phyloP scores from a whole-genome alignment of 2,329 filamentous ascomycete species.

The Gaeumannomyces sp. region DNA sequence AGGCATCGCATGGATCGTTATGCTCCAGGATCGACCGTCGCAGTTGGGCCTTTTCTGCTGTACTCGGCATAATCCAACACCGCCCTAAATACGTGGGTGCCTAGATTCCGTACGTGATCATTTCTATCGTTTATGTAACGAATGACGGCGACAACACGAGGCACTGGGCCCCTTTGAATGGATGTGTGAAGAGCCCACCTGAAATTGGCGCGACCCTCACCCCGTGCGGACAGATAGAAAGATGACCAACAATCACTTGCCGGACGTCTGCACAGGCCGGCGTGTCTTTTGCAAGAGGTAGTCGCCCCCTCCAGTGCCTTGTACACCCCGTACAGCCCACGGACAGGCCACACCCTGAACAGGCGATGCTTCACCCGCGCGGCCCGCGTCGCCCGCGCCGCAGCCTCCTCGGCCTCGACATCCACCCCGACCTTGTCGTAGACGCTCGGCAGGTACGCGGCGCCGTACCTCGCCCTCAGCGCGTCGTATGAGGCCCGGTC shows the following conservation, averaged over 20 bases:
- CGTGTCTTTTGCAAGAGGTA: conserved; percentile 34
- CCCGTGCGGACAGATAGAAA: no score
- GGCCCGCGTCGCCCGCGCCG: conserved; percentile 21
- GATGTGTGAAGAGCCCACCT: no score
- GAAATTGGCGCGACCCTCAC: no score
- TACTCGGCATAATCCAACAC: no score
- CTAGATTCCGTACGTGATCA: no score
- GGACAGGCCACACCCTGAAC: conserved; percentile 34
- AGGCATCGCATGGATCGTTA: no score
- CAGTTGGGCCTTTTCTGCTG: no score
- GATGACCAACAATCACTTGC: background rate
- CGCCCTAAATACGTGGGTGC: no score
- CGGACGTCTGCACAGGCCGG: background rate
- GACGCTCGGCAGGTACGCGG: conserved; percentile 53
- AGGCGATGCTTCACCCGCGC: conserved; percentile 27
- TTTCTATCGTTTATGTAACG: no score
- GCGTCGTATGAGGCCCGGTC: conserved; percentile 52
- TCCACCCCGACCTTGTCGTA: conserved; percentile 61
- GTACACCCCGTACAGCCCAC: conserved; percentile 40
- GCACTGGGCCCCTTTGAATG: no score
- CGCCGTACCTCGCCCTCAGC: conserved; percentile 52
- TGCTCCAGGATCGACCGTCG: no score
- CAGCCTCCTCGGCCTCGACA: conserved; percentile 27
- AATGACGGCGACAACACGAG: no score
- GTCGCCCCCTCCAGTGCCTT: conserved; percentile 37